These are phyloP conservation scores for Sordaria brevicollis DNA, from an alignment of 495 filamentous ascomycete species.

Conservation along the genomic window DNA sequence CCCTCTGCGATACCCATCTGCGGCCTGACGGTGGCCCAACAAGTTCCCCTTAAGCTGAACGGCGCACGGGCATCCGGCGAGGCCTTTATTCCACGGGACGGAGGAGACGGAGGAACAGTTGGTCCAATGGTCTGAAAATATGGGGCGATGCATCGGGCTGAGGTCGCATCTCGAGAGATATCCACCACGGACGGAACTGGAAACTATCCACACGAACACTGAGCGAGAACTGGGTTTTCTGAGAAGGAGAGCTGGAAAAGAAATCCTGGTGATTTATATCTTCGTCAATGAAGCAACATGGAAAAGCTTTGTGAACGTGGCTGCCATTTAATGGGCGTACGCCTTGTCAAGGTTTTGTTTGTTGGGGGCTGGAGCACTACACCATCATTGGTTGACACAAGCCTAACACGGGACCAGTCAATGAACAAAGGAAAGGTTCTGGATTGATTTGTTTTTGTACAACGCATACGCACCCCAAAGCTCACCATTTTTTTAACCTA, in stretches of 20 bases:
- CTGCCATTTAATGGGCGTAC: constrained; percentile 14
- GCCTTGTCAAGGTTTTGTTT: not conserved
- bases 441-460: constrained; percentile 14
- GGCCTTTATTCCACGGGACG: not conserved
- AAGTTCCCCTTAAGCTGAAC: not conserved
- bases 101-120: not conserved
- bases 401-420: constrained; percentile 10
- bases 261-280: constrained; percentile 13
- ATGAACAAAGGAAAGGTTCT: constrained; percentile 11
- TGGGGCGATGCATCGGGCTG: not conserved
- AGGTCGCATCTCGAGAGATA: not conserved
- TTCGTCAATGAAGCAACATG: constrained; percentile 5
- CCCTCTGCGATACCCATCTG: constrained; percentile 17
- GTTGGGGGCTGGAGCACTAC: not conserved
- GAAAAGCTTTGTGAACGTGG: constrained; percentile 17
- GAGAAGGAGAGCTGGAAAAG: not conserved
- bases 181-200: not conserved
- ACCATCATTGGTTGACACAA: constrained; percentile 9
- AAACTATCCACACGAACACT: not conserved
- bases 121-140: not conserved
- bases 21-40: constrained; percentile 9
- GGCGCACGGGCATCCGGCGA: constrained; percentile 1
- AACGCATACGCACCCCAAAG: not conserved
- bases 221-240: not conserved
- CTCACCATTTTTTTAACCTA: not conserved